Conservation (phyloP, 2,329 filamentous ascomycete genomes). For the Trematosphaeria pertusa region DNA sequence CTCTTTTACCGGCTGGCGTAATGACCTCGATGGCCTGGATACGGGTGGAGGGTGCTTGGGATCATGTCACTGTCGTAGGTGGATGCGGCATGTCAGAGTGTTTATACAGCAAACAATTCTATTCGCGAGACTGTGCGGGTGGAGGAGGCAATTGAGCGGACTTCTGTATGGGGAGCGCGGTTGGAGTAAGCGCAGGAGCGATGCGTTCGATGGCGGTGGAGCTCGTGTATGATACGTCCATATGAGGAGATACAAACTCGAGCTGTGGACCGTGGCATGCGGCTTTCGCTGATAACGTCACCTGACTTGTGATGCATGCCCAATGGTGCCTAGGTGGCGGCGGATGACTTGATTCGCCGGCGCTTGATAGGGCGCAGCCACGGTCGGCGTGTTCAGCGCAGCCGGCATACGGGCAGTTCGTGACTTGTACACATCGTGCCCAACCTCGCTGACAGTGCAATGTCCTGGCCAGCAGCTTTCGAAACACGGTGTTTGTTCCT, state of each 20-base stretch:
- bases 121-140: conserved; percentile 3
- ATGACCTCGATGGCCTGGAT: conserved; percentile 10
- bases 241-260: conserved; percentile 6
- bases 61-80: conserved; percentile 4
- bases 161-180: too few species aligned
- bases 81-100: conserved; percentile 1
- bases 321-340: background rate
- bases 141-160: conserved; percentile 3
- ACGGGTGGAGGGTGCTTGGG: conserved; percentile 6
- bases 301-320: conserved; percentile 3
- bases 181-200: too few species aligned
- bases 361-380: background rate
- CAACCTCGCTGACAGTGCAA: too few species aligned
- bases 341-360: conserved; percentile 13
- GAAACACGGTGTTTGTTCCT: too few species aligned
- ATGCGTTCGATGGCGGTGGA: conserved; percentile 4
- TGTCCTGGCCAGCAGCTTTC: too few species aligned
- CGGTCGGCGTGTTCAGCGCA: conserved; percentile 2
- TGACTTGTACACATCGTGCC: background rate
- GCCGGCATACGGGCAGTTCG: conserved; percentile 3
- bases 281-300: conserved; percentile 4
- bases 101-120: conserved; percentile 6
- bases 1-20: conserved; percentile 11
- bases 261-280: too few species aligned
- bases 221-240: conserved; percentile 13